phyloP scores from a whole-genome alignment of 1,284 basidiomycete genomes.

The Ceratobasidium sp. region DNA sequence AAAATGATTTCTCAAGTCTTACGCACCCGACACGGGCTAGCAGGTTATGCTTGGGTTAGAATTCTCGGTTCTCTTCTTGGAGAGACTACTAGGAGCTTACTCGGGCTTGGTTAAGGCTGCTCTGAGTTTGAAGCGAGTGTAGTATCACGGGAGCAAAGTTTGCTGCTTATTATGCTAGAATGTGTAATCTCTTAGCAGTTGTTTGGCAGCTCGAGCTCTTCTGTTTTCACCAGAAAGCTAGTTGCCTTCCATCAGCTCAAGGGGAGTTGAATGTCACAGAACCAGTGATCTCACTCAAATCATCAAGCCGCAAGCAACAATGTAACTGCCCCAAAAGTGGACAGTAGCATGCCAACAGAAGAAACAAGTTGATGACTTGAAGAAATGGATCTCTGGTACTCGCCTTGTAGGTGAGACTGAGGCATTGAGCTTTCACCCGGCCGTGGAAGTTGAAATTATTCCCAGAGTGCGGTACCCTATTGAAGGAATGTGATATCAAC shows the following conservation, averaged over 20 bases:
- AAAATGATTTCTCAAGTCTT: no score
- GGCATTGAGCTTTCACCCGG: constrained; percentile 27
- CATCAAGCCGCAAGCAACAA: constrained; percentile 23
- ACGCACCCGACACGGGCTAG: no score
- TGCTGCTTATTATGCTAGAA: no score
- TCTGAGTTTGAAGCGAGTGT: no score
- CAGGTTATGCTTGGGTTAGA: no score
- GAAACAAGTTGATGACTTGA: constrained; percentile 1
- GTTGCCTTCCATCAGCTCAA: no score
- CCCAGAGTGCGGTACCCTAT: constrained; percentile 25
- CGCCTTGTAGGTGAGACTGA: background rate
- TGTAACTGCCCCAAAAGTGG: constrained; percentile 15
- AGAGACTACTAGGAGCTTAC: no score
- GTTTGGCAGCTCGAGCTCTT: constrained; percentile 5
- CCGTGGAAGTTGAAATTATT: constrained; percentile 25
- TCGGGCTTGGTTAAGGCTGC: no score
- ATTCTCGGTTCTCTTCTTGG: no score
- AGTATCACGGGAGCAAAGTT: no score
- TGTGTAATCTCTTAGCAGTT: no score
- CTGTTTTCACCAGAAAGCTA: background rate
- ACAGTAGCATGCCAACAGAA: constrained; percentile 16
- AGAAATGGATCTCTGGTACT: background rate
- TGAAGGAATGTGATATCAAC: background rate
- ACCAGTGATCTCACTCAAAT: constrained; percentile 16
- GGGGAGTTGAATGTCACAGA: no score